Evolutionary conservation across 257 asterid genomes (phyloP), one percentile per base, ranked within the genome.

Genomic region (Capsicum pubescens): DNA sequence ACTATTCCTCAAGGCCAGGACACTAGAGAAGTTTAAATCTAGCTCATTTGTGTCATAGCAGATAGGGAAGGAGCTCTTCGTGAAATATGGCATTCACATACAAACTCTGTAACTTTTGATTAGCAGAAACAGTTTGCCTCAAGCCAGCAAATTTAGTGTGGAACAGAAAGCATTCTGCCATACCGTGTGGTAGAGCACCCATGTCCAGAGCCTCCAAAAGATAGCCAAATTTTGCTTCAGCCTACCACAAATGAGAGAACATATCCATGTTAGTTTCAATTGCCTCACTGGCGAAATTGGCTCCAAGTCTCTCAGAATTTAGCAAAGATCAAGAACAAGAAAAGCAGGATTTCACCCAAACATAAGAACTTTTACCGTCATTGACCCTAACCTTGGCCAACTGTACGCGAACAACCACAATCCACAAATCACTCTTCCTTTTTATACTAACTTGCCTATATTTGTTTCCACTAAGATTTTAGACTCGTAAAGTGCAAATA

Each of bases 161-260:
- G 32, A 54, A 54, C 50, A 54, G 64, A 54, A 14, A 54, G 19
- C 85, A 56, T 70, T 54, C 61, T 50, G 10, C 26, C 67, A 54
- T 93, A 96, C 99, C 99, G 79, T 97, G 99, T 39, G 99, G 99
- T 87, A 98, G 98, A 86, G 98, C 99, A 85, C 98, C 98, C 98
- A 93, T 90, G 91, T 95, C 98, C 84, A 97, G 88, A 87, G 99
- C 99, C 91, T 95, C 99, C 92, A 97, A 86, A 58, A 97, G 95
- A 89, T 97, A 95, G 60, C 98, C 98, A 88, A 97, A 97, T 90
- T 97, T 95, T 2, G 92, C 94, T 80, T 96, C 98, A 84, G 98
- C 98, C 98, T 96, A 91, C 89, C 9, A 17, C 17, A 42, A 83
- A 80, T 42, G 7, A 71, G 80, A 60, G 13, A 78, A 64, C 36